phyloP scores from a whole-genome alignment of 2,329 filamentous ascomycete genomes.

The Trichoderma lentiforme region DNA sequence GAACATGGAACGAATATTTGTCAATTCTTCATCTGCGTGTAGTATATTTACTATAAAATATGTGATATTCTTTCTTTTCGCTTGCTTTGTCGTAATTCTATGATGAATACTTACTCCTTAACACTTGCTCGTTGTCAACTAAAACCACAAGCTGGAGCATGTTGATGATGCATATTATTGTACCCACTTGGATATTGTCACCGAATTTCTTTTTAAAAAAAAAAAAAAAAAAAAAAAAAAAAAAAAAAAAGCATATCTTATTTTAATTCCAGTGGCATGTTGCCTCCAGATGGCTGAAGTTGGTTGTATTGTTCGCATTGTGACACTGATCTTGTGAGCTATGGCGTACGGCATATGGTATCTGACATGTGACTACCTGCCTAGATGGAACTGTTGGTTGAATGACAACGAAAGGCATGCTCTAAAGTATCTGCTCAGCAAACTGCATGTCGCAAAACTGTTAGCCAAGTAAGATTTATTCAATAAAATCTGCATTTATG shows the following conservation, averaged over 20 bases:
- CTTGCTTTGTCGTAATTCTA: not conserved
- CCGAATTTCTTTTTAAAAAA: not conserved
- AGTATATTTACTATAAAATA: not conserved
- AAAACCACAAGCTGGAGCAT: too few species aligned
- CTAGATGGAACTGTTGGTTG: not conserved
- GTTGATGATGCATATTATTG: not conserved
- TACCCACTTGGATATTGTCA: not conserved
- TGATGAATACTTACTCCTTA: not conserved
- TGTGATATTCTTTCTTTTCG: not conserved
- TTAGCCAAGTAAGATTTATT: not conserved
- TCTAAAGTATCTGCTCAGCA: not conserved
- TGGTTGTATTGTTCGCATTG: not conserved
- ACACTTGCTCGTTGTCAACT: too few species aligned
- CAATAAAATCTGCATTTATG: not conserved
- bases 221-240: not conserved
- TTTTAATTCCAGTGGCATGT: too few species aligned
- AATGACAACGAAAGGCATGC: not conserved
- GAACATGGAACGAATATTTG: not conserved
- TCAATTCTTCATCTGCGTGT: not conserved
- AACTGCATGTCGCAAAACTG: not conserved
- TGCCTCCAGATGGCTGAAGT: not conserved
- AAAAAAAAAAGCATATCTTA: too few species aligned
- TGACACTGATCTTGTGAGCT: not conserved
- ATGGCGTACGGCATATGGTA: not conserved
- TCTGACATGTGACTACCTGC: conserved; percentile 3